Evolutionary conservation across 108 stramenopile genomes (phyloP), one percentile per base, ranked within the genome.

Genomic region (Mediolabrus comicus): DNA sequence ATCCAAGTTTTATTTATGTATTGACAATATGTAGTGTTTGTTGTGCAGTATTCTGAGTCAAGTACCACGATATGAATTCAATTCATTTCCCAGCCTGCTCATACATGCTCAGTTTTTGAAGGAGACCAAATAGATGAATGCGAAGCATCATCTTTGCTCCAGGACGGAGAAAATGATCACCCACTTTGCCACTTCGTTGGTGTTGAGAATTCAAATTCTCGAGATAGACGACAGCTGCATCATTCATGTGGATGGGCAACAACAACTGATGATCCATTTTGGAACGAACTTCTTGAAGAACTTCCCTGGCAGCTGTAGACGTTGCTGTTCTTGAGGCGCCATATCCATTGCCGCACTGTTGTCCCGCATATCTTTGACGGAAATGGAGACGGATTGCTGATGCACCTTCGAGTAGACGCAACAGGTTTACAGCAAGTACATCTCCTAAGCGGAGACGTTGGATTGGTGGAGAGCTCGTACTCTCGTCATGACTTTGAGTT

Each of bases 91-190:
- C n/a, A n/a, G n/a, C 13, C 33, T 60, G 65, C 53, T 72, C 78
- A 38, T 76, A 76, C 19, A 62, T 12, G 26, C 62, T 53, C 49
- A 80, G 56, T 56, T 80, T 80, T 31, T 59, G 58, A 2, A 65
- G 65, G 27, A 80, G 62, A 0, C 41, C 62, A 36, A 65, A 80
- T 22, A 80, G 36, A 54, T 75, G 74, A 41, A 75, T 24, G 12
- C 79, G 74, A 27, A 80, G 60, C 79, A 80, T 76, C 43, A 80
- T 69, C 52, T 80, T 80, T 3, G 74, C 79, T 30, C 63, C 75
- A 13, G 79, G 69, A 39, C 49, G 43, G 5, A 80, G 69, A 52
- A 58, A 34, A 5, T 43, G 11, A 13, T 22, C 4, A 9, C 38
- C 24, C 13, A 16, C 30, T 22, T 49, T 25, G 28, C 46, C 49